Evolutionary conservation across 345 rosid genomes (phyloP), one percentile per base, ranked within the genome.

Genomic region (Eucalyptus tenuipes): DNA sequence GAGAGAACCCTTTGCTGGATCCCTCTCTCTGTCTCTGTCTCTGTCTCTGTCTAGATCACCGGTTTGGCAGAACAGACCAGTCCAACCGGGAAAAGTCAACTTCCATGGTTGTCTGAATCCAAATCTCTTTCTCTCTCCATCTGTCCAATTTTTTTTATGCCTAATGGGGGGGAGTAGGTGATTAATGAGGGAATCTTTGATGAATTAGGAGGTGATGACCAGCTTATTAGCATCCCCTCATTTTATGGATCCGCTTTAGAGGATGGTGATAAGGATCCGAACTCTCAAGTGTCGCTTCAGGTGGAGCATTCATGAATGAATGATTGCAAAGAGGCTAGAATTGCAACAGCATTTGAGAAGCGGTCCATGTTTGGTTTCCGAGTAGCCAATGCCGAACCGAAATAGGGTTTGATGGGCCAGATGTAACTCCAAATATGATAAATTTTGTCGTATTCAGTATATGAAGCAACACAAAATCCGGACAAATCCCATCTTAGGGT

Each of bases 81-180:
- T 44, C 85, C 47, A 17, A 64, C 59, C 68, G 44, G 55, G 88
- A 37, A 61, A 55, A 66, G 88, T 86, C 88, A 86, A 87, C 88
- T 75, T 47, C 88, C 88, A 61, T 45, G 33, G 88, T 6, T 87
- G 88, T 87, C 88, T 27, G 88, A 86, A 27, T 75, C 82, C 47
- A 20, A 40, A 42, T 86, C 25, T 8, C 79, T 59, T 37, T 59
- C 87, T 53, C 87, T 55, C 49, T 52, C 44, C 7, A n/a, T 85
- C 42, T 31, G 15, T n/a, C 59, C 16, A n/a, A 49, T 49, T 25
- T 8, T 12, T 52, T 25, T 27, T 48, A 31, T 33, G 25, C 3
- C 3, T 13, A 2, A 12, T 64, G 4, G 3, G 47, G 47, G 47
- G 75, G 1, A 18, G 16, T 11, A 5, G 84, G 82, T 37, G 84